Evolutionary conservation across 805 yeast genomes (phyloP).

Genomic region (Metschnikowia aberdeeniae): DNA sequence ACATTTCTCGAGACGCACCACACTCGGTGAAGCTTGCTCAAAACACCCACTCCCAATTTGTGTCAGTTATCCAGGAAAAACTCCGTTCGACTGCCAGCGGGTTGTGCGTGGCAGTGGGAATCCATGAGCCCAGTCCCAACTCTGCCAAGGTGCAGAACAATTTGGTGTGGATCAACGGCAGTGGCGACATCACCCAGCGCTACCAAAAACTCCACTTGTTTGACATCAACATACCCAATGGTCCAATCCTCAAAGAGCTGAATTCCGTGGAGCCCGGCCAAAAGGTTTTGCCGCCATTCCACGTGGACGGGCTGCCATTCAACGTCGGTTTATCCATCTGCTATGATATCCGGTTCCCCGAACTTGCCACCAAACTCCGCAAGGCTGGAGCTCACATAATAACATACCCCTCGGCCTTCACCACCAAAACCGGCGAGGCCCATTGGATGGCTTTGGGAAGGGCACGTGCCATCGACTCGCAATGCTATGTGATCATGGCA

Average conservation of each 20-base stretch:
- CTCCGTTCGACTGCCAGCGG: conserved; percentile 36
- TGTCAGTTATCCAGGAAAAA: conserved; percentile 43
- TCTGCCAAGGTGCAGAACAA: conserved; percentile 56
- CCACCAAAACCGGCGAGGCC: conserved; percentile 83
- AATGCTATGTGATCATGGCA: conserved; percentile 82
- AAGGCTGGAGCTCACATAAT: conserved; percentile 69
- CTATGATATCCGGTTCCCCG: conserved; percentile 87
- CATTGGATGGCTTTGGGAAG: conserved; percentile 83
- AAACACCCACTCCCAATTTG: conserved; percentile 33
- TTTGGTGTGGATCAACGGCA: conserved; percentile 61
- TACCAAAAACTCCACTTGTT: conserved; percentile 88
- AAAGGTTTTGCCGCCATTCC: conserved; percentile 30
- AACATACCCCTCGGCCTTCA: conserved; percentile 89
- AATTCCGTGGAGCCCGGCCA: conserved; percentile 79
- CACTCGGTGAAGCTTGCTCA: conserved; percentile 63
- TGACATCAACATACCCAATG: conserved; percentile 79
- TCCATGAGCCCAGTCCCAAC: conserved; percentile 68
- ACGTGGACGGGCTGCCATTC: conserved; percentile 10
- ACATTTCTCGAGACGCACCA: conserved; percentile 63
- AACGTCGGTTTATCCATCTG: conserved; percentile 72
- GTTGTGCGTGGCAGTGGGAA: conserved; percentile 75
- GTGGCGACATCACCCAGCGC: conserved; percentile 61
- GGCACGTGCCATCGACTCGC: conserved; percentile 86
- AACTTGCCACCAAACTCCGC: conserved; percentile 57
- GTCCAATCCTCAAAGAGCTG: conserved; percentile 77